Percentiles rank a stretch among this genome's conserved stretches.
Evolutionary conservation across 495 filamentous ascomycete species (phyloP).

Genomic region (Penicillium canariense): DNA sequence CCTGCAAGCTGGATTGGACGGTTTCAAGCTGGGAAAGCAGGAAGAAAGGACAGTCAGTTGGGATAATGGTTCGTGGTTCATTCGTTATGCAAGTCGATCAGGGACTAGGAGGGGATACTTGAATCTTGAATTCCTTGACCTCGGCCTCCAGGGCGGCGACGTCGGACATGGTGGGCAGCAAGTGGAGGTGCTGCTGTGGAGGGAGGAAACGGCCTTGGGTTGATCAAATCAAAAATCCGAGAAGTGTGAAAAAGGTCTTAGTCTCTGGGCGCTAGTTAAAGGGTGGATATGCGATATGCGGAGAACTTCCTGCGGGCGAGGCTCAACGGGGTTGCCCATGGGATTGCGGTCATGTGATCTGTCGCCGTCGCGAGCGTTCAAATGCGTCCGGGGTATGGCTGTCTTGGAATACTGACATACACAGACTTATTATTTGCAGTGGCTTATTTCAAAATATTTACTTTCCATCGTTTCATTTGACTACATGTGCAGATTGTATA

Average conservation of each 20-base stretch:
- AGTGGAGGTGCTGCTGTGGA: neutral
- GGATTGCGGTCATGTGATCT: neutral
- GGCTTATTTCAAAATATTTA: neutral
- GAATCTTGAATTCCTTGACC: conserved; percentile 76
- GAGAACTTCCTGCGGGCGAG: neutral
- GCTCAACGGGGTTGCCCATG: neutral
- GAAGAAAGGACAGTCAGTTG: neutral
- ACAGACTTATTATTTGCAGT: neutral
- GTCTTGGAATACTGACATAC: too few species aligned
- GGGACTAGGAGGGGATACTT: conserved; percentile 56
- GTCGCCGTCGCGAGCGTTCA: too few species aligned
- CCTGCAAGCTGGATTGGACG: conserved; percentile 69
- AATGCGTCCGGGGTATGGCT: too few species aligned
- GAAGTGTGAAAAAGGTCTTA: neutral
- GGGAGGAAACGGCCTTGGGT: neutral
- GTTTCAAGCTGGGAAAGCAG: conserved; percentile 66
- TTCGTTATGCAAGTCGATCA: neutral
- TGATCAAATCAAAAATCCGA: neutral
- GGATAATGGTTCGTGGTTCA: neutral
- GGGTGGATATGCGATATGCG: conserved; percentile 1
- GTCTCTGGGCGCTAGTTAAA: neutral
- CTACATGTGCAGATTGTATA: too few species aligned
- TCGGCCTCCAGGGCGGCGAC: conserved; percentile 68
- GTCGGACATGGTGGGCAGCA: conserved; percentile 51
- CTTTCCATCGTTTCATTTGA: neutral